phyloP scores from a whole-genome alignment of 352 stramenopile genomes.

The Phytophthora citrophthora region DNA sequence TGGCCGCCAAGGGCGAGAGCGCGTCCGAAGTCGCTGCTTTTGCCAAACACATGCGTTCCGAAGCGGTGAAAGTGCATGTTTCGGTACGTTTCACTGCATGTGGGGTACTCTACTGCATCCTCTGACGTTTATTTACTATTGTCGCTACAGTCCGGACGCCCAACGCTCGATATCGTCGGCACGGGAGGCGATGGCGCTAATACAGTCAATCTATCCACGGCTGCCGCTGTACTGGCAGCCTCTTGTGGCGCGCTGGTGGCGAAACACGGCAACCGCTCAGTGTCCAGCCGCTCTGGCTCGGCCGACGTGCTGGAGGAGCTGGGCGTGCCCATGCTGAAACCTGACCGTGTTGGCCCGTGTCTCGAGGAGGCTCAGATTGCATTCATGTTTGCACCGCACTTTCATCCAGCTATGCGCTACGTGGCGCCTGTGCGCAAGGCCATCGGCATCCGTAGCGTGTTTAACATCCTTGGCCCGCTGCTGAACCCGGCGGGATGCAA shows the following conservation, averaged over 20 bases:
- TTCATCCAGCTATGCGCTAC: slow-evolving; percentile 96
- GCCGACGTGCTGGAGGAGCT: slow-evolving; percentile 98
- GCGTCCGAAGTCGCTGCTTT: slow-evolving; percentile 95
- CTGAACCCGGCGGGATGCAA: slow-evolving; percentile 97
- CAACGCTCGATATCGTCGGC: slow-evolving; percentile 98
- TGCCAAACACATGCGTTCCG: slow-evolving; percentile 95
- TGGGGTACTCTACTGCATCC: background rate
- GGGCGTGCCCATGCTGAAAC: slow-evolving; percentile 95
- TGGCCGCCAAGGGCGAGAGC: slow-evolving; percentile 96
- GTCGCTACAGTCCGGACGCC: slow-evolving; percentile 47
- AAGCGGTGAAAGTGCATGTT: slow-evolving; percentile 86
- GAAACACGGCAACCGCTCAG: slow-evolving; percentile 98
- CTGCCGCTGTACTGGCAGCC: slow-evolving; percentile 94
- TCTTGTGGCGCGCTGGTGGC: slow-evolving; percentile 94
- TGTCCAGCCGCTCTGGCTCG: slow-evolving; percentile 94
- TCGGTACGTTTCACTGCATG: slow-evolving; percentile 27
- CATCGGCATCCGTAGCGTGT: slow-evolving; percentile 96
- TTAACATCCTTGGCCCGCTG: slow-evolving; percentile 99
- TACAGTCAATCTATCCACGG: slow-evolving; percentile 99
- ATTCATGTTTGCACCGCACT: slow-evolving; percentile 98
- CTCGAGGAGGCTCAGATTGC: slow-evolving; percentile 93
- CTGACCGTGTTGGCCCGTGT: slow-evolving; percentile 92
- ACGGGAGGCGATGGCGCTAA: slow-evolving; percentile 98
- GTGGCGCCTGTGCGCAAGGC: slow-evolving; percentile 96
- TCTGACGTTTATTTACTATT: slow-evolving; percentile 14